phyloP scores from a whole-genome alignment of 805 yeast genomes.

The Ogataea henricii region DNA sequence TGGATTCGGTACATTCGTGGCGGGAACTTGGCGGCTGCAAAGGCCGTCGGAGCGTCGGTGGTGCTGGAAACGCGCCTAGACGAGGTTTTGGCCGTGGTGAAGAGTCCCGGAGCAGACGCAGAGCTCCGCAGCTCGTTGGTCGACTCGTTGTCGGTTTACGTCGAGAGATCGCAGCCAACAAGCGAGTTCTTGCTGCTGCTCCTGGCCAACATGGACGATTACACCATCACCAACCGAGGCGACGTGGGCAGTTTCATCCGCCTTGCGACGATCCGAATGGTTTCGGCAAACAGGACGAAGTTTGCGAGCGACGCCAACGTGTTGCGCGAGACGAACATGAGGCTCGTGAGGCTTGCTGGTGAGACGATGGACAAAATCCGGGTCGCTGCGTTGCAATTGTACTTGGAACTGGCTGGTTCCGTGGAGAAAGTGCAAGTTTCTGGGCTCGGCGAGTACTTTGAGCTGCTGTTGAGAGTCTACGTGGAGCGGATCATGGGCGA shows the following conservation, averaged over 20 bases:
- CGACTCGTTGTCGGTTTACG: conserved; percentile 27
- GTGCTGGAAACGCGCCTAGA: conserved; percentile 19
- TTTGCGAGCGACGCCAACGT: conserved; percentile 16
- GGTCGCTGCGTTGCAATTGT: conserved; percentile 40
- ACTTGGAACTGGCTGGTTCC: conserved; percentile 24
- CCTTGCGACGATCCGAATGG: conserved; percentile 43
- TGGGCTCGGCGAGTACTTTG: conserved; percentile 32
- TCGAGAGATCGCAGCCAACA: conserved; percentile 21
- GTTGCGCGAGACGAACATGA: conserved; percentile 29
- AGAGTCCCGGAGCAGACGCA: conserved; percentile 32
- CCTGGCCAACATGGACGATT: conserved; percentile 62
- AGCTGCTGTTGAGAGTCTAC: conserved; percentile 28
- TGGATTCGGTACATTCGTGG: conserved; percentile 41
- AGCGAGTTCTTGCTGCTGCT: conserved; percentile 16
- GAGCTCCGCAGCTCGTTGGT: conserved; percentile 29
- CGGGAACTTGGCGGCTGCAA: conserved; percentile 41
- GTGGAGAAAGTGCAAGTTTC: background rate
- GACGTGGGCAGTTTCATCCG: conserved; percentile 88
- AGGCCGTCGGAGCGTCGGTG: conserved; percentile 36
- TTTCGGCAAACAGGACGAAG: conserved; percentile 32
- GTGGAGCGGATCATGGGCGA: conserved; percentile 9
- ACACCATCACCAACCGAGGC: conserved; percentile 78
- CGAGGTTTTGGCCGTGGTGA: conserved; percentile 32
- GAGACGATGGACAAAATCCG: conserved; percentile 65
- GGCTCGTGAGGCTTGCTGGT: conserved; percentile 56